A percentile compares a stretch with the other conserved stretches of the same genome.
phyloP scores from a whole-genome alignment of 2,329 filamentous ascomycete genomes.

The Talaromyces sp. region DNA sequence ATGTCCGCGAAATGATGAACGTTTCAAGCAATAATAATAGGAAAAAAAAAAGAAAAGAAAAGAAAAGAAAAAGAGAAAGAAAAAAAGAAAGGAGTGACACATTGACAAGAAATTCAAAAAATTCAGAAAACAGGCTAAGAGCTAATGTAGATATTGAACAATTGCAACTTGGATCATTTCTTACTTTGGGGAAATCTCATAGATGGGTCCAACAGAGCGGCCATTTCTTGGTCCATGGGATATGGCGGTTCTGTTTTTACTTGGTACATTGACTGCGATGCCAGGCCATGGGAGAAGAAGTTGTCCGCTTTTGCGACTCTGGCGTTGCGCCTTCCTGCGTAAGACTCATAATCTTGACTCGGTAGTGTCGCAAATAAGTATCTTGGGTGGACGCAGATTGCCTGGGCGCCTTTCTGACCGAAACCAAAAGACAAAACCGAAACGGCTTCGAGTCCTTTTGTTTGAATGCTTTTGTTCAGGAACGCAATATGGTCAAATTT shows the following conservation, averaged over 20 bases:
- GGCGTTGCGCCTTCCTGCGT: conserved; percentile 52
- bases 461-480: conserved; percentile 90
- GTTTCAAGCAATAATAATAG: too few species aligned
- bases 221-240: not conserved
- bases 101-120: not conserved
- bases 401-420: conserved; percentile 97
- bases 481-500: conserved; percentile 97
- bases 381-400: conserved; percentile 91
- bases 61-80: too few species aligned
- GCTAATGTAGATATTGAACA: not conserved
- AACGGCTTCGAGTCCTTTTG: conserved; percentile 96
- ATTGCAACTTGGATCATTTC: not conserved
- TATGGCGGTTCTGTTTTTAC: not conserved
- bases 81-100: too few species aligned
- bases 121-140: not conserved
- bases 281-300: not conserved
- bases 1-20: too few species aligned
- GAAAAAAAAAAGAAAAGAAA: too few species aligned
- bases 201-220: not conserved
- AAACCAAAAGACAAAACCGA: conserved; percentile 98
- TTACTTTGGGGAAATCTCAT: not conserved
- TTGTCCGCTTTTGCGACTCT: not conserved
- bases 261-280: not conserved
- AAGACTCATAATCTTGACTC: conserved; percentile 70
- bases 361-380: conserved; percentile 93